Conservation (phyloP, 2,329 filamentous ascomycete species). For the Trichoderma pleuroti region DNA sequence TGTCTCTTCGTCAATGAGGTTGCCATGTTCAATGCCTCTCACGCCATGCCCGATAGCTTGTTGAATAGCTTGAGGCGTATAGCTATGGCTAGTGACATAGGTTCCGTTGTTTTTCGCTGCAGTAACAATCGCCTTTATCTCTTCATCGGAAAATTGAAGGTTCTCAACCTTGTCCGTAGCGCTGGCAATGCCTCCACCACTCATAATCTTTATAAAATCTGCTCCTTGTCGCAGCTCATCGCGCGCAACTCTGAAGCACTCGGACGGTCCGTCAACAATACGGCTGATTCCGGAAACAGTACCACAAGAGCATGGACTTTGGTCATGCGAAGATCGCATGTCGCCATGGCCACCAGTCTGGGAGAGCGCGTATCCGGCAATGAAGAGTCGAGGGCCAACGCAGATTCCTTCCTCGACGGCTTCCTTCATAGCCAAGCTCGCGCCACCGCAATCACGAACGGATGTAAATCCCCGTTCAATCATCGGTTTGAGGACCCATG, state of each 20-base stretch:
- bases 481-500: slow-evolving; percentile 47
- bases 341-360: slow-evolving; percentile 59
- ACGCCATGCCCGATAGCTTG: slow-evolving; percentile 55
- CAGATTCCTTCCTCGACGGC: slow-evolving; percentile 52
- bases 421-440: slow-evolving; percentile 50
- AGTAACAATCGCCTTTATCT: slow-evolving; percentile 51
- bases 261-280: slow-evolving; percentile 51
- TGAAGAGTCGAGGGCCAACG: slow-evolving; percentile 53
- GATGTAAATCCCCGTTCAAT: slow-evolving; percentile 55
- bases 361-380: slow-evolving; percentile 49
- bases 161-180: slow-evolving; percentile 52
- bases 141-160: slow-evolving; percentile 53
- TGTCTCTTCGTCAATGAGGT: slow-evolving; percentile 38
- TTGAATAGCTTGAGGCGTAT: slow-evolving; percentile 51
- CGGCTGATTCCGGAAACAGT: slow-evolving; percentile 35
- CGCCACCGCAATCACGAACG: slow-evolving; percentile 56
- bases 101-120: slow-evolving; percentile 47
- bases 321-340: slow-evolving; percentile 38
- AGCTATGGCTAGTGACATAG: slow-evolving; percentile 56
- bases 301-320: slow-evolving; percentile 44
- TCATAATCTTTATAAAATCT: slow-evolving; percentile 63
- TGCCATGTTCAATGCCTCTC: slow-evolving; percentile 48
- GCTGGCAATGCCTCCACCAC: slow-evolving; percentile 52
- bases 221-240: slow-evolving; percentile 54
- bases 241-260: slow-evolving; percentile 49